Evolutionary conservation across 257 asterid species (phyloP), one percentile per base, ranked within the genome.

Genomic region (Perilla frutescens): DNA sequence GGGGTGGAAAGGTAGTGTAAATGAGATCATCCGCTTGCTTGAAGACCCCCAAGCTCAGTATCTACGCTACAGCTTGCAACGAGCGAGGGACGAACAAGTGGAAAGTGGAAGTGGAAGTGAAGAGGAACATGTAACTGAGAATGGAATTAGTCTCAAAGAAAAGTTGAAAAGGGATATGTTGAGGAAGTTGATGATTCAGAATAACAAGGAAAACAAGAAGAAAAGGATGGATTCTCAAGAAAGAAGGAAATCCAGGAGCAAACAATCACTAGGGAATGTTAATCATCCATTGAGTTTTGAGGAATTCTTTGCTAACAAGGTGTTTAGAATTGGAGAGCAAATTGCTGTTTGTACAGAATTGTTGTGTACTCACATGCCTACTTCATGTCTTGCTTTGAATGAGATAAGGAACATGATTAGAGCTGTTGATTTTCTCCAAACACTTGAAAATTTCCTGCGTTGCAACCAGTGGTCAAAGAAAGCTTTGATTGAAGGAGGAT

Each of bases 1-100:
- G 3, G 96, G 96, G 7, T 92, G 91, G 90, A 82, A 14, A n/a
- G 85, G 81, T 14, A 71, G 76, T 39, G 13, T 79, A 3, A 76
- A 82, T 11, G 61, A 81, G 29, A 76, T 86, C 82, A 82, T 84
- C 15, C 7, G 68, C 57, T 77, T 92, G 8, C 90, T 92, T 60
- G 82, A 73, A 80, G 77, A 87, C 73, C 89, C 97, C 2, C 32
- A 70, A 58, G 53, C 57, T 10, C 79, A 64, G 68, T 89, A 88
- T 76, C 54, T 8, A 29, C 72, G 31, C 0, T 86, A 87, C 26
- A 20, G 26, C 70, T 65, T 86, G 76, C 26, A 7, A 1, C 3
- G n/a, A 10, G 32, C 8, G 2, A 64, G 62, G 61, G 79, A 12
- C 60, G 51, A 32, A 45, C 66, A 60, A 15, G 54, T 57, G 1